Percentiles rank a stretch among this genome's conserved stretches.
phyloP scores from a whole-genome alignment of 2,329 filamentous ascomycete genomes.

The Arachnopeziza araneosa region DNA sequence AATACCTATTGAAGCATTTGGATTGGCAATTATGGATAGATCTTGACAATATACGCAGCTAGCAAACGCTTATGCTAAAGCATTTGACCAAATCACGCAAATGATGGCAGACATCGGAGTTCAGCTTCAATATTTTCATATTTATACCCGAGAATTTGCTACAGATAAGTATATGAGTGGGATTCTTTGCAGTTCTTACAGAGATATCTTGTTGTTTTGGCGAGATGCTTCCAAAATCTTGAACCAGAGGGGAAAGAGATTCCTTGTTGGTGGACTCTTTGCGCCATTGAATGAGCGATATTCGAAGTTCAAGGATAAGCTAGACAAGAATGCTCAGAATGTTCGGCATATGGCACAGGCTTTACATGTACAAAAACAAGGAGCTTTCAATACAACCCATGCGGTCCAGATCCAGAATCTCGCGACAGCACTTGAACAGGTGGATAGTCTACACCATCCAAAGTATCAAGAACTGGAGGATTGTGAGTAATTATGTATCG shows the following conservation, averaged over 20 bases:
- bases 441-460: background rate
- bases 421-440: background rate
- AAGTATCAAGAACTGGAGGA: background rate
- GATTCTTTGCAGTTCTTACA: constrained; percentile 9
- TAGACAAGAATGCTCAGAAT: constrained; percentile 8
- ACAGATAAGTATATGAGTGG: constrained; percentile 6
- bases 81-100: constrained; percentile 9
- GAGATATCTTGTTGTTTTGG: constrained; percentile 10
- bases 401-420: constrained; percentile 1
- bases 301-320: constrained; percentile 7
- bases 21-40: background rate
- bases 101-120: constrained; percentile 9
- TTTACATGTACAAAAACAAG: constrained; percentile 2
- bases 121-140: constrained; percentile 9
- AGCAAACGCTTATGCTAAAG: constrained; percentile 8
- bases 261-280: constrained; percentile 3
- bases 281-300: constrained; percentile 6
- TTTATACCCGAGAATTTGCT: constrained; percentile 6
- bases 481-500: background rate
- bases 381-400: constrained; percentile 2
- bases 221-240: constrained; percentile 9
- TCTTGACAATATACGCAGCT: background rate
- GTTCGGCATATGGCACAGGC: constrained; percentile 8
- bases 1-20: background rate
- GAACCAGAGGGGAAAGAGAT: constrained; percentile 6